Evolutionary conservation across 2,329 filamentous ascomycete genomes (phyloP).

Genomic region (Penicillium oxalicum): DNA sequence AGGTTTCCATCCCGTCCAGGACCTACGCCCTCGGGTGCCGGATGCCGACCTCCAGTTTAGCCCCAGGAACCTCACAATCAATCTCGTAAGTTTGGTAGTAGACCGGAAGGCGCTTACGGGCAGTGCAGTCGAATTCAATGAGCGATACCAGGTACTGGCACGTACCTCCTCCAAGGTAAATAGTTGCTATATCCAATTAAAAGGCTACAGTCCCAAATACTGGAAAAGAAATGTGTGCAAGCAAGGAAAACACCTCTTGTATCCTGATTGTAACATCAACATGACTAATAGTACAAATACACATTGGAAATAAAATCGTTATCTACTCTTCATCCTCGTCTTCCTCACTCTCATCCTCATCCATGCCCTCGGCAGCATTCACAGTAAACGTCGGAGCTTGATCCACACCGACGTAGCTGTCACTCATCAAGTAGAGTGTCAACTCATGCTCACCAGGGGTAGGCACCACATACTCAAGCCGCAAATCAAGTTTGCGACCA

Average conservation of each 20-base stretch:
- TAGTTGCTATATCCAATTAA: too few species aligned
- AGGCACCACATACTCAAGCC: slow-evolving; percentile 82
- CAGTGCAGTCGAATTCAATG: too few species aligned
- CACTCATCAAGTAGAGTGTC: slow-evolving; percentile 92
- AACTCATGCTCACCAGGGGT: slow-evolving; percentile 79
- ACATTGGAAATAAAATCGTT: slow-evolving; percentile 6
- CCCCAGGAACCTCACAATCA: too few species aligned
- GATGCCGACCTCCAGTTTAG: too few species aligned
- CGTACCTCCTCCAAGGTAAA: too few species aligned
- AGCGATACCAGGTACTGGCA: too few species aligned
- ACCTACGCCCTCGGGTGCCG: too few species aligned
- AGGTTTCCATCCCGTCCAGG: too few species aligned
- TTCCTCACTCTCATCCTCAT: slow-evolving; percentile 84
- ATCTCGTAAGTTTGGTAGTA: too few species aligned
- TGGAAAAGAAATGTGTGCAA: too few species aligned
- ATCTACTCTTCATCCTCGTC: slow-evolving; percentile 56
- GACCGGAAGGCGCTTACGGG: too few species aligned
- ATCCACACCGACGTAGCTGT: slow-evolving; percentile 94
- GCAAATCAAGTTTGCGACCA: slow-evolving; percentile 67
- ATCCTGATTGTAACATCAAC: slow-evolving; percentile 6
- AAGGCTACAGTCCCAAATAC: too few species aligned
- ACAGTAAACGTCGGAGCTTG: slow-evolving; percentile 88
- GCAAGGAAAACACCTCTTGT: slow-evolving; percentile 8
- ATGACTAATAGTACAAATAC: slow-evolving; percentile 17
- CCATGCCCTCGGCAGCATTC: slow-evolving; percentile 84